Evolutionary conservation across 1,284 basidiomycete species (phyloP).

Genomic region (Rhizoctonia solani): DNA sequence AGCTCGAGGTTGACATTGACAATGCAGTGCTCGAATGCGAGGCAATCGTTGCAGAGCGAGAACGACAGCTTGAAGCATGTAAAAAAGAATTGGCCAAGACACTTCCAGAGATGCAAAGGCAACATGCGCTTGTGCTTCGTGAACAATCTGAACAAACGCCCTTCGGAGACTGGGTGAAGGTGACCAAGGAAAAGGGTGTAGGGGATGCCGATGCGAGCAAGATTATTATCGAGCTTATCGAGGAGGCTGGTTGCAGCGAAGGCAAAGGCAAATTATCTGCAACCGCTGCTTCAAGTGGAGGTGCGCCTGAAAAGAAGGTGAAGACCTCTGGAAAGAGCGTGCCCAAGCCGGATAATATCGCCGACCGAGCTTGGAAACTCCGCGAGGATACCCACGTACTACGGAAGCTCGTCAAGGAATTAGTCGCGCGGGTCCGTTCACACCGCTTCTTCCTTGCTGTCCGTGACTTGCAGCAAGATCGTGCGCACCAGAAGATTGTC

Average conservation of each 20-base stretch:
- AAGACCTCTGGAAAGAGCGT: slow-evolving; percentile 43
- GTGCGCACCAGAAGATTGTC: slow-evolving; percentile 54
- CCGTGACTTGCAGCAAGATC: slow-evolving; percentile 81
- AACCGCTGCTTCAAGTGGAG: slow-evolving; percentile 34
- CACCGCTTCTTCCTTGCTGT: slow-evolving; percentile 89
- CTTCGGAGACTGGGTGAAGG: slow-evolving; percentile 62
- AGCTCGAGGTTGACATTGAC: slow-evolving; percentile 74
- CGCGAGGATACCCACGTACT: slow-evolving; percentile 87
- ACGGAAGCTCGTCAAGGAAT: slow-evolving; percentile 80
- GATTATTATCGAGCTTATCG: slow-evolving; percentile 61
- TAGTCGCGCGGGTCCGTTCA: slow-evolving; percentile 85
- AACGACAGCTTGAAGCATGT: slow-evolving; percentile 78
- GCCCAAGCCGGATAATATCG: slow-evolving; percentile 21
- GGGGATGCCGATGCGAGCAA: slow-evolving; percentile 76
- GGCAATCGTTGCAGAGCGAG: slow-evolving; percentile 83
- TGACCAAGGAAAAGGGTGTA: slow-evolving; percentile 66
- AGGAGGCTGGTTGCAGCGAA: slow-evolving; percentile 42
- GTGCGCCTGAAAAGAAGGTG: slow-evolving; percentile 44
- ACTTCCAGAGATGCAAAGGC: slow-evolving; percentile 25
- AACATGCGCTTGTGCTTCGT: slow-evolving; percentile 27
- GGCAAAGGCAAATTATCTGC: slow-evolving; percentile 31
- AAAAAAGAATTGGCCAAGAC: slow-evolving; percentile 62
- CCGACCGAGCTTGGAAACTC: slow-evolving; percentile 74
- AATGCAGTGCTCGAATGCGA: slow-evolving; percentile 91
- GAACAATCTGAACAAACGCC: slow-evolving; percentile 29